These are phyloP conservation scores for Irpex sp. DNA, from an alignment of 1,284 basidiomycete species.

Conservation along the genomic window DNA sequence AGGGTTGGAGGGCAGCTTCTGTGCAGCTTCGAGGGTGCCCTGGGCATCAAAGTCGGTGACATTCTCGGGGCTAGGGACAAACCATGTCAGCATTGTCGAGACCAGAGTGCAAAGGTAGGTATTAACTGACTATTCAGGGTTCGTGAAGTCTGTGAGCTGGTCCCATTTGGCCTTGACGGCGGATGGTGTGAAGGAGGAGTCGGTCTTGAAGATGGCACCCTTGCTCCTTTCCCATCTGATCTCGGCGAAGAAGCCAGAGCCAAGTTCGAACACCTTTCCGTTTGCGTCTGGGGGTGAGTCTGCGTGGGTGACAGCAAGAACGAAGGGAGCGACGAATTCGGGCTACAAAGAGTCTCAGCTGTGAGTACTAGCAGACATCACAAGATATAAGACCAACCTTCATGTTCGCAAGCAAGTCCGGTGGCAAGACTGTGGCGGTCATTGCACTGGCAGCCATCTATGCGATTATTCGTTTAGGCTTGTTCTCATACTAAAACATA, in stretches of 20 bases:
- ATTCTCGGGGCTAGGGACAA: slow-evolving; percentile 52
- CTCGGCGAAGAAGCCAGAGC: slow-evolving; percentile 91
- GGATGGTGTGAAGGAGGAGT: slow-evolving; percentile 89
- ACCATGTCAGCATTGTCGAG: background rate
- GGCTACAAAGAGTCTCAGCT: slow-evolving; percentile 47
- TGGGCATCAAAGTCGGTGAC: slow-evolving; percentile 69
- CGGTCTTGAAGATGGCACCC: slow-evolving; percentile 88
- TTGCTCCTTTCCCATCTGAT: slow-evolving; percentile 92
- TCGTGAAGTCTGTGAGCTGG: slow-evolving; percentile 80
- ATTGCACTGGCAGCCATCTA: slow-evolving; percentile 91
- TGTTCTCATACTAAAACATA: too few relatives aligned
- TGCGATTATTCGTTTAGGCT: too few relatives aligned
- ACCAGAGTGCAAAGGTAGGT: slow-evolving; percentile 24
- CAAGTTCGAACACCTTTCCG: slow-evolving; percentile 91
- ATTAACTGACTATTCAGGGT: slow-evolving; percentile 58
- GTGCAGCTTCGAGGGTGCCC: slow-evolving; percentile 69
- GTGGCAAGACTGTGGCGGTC: slow-evolving; percentile 95
- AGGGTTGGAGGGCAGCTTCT: slow-evolving; percentile 65
- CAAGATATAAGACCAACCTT: slow-evolving; percentile 47
- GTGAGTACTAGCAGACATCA: background rate
- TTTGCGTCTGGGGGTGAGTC: slow-evolving; percentile 74
- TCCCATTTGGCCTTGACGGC: slow-evolving; percentile 86
- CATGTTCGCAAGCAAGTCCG: slow-evolving; percentile 92
- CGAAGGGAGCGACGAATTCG: slow-evolving; percentile 91
- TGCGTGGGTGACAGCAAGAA: slow-evolving; percentile 74